Evolutionary conservation across 129 eudicot species (phyloP), one percentile per base, ranked within the genome.

Genomic region (Rutidosis leptorrhynchoides): DNA sequence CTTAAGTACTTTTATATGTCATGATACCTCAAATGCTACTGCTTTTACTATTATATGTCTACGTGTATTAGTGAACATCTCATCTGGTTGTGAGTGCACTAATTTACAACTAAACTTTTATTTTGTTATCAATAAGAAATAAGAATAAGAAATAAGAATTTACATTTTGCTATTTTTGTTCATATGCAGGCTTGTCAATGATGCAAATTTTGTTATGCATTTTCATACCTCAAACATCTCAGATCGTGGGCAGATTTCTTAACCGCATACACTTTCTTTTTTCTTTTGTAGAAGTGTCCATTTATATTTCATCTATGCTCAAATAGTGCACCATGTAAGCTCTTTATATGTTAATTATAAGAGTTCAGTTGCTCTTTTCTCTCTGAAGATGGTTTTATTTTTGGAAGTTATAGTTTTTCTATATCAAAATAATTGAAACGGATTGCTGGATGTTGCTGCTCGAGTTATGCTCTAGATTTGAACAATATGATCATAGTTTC

Each of bases 341-440:
- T 73, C 32, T 26, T 32, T 58, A 15, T n/a, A n/a, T n/a, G 65
- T 61, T 67, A 23, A 7, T 67, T 60, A 33, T 19, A 68, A 28
- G 19, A 45, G 15, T 26, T 40, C 64, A 66, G 23, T 23, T 25
- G 33, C 26, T 64, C 55, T 75, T 66, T 25, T 7, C 55, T 75
- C 58, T 25, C 4, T 46, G 7, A 59, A 75, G 69, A 67, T 67
- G 74, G 52, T 30, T 75, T 48, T 62, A 24, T 12, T 10, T 7
- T 52, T 64, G 14, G 62, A 37, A 56, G 51, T 68, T 51, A 28
- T 70, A 60, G 57, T 51, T 26, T 40, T 69, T 52, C 20, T 43
- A 15, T 58, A 45, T 8, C 70, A 48, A 51, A 74, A 75, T 75
- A 75, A 75, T 75, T 60, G 70, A 68, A 75, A 51, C 40, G 17